Percentiles rank a stretch among this genome's conserved stretches.
Evolutionary conservation across 2,329 filamentous ascomycete genomes (phyloP).

Genomic region (Microcera coccophila): DNA sequence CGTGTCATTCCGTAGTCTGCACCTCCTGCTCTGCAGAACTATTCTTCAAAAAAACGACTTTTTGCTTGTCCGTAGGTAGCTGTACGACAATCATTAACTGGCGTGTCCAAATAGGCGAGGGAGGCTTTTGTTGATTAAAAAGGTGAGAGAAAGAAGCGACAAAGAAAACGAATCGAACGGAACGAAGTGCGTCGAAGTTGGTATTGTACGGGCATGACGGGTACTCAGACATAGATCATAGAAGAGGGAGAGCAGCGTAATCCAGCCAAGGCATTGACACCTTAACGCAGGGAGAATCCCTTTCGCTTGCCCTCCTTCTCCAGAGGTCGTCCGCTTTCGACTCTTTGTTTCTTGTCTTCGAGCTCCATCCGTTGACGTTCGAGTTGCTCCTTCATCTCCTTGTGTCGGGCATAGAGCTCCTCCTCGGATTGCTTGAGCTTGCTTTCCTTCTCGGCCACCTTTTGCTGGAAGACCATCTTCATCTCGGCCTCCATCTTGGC

Average conservation of each 20-base stretch:
- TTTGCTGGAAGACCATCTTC: conserved; percentile 99
- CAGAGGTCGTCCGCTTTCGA: conserved; percentile 92
- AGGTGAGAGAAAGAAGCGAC: conserved; percentile 34
- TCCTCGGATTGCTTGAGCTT: conserved; percentile 99
- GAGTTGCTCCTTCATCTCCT: conserved; percentile 99
- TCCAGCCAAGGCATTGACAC: conserved; percentile 17
- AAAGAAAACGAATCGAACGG: conserved; percentile 43
- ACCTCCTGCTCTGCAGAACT: conserved; percentile 32
- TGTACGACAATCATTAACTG: conserved; percentile 33
- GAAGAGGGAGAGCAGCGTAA: conserved; percentile 27
- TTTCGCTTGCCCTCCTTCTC: conserved; percentile 99
- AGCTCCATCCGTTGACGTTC: conserved; percentile 91
- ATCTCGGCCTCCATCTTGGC: conserved; percentile 99
- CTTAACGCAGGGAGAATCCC: conserved; percentile 96
- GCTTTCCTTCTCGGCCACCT: conserved; percentile 99
- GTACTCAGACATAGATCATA: conserved; percentile 55
- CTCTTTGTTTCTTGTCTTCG: conserved; percentile 94
- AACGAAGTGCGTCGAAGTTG: conserved; percentile 52
- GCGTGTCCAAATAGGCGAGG: conserved; percentile 36
- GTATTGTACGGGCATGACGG: conserved; percentile 58
- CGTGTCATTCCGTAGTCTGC: conserved; percentile 30
- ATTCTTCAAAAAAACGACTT: conserved; percentile 36
- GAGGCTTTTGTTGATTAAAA: conserved; percentile 38
- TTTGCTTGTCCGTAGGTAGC: conserved; percentile 29
- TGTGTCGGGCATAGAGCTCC: conserved; percentile 94